Evolutionary conservation across 495 filamentous ascomycete species (phyloP).

Genomic region (Penicillium manginii): DNA sequence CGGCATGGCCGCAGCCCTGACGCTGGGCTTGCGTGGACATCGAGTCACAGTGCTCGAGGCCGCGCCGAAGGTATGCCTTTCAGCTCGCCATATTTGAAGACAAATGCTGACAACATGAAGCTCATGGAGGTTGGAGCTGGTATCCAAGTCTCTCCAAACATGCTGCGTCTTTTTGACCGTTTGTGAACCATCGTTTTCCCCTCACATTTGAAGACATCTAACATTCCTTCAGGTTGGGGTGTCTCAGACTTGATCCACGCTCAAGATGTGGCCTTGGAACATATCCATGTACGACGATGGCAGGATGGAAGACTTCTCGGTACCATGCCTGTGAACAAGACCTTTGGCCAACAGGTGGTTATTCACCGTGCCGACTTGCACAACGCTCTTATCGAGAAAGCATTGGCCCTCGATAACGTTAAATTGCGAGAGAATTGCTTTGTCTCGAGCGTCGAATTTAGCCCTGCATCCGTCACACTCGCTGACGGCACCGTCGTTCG

Average conservation of each 20-base stretch:
- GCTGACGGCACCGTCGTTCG: conserved; percentile 36
- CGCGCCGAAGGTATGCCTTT: conserved; percentile 35
- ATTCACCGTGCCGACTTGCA: conserved; percentile 52
- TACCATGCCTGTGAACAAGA: conserved; percentile 46
- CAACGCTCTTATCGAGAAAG: conserved; percentile 43
- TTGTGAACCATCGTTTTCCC: conserved; percentile 14
- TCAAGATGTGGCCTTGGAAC: conserved; percentile 43
- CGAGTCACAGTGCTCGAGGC: conserved; percentile 43
- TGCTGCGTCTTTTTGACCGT: conserved; percentile 69
- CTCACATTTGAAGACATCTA: neutral
- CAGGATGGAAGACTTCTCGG: conserved; percentile 42
- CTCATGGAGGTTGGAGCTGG: conserved; percentile 72
- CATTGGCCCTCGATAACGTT: conserved; percentile 40
- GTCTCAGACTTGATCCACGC: conserved; percentile 44
- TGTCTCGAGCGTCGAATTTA: conserved; percentile 38
- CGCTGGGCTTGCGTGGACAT: conserved; percentile 57
- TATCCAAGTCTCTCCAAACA: conserved; percentile 80
- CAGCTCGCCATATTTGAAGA: neutral
- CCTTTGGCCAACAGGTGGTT: conserved; percentile 45
- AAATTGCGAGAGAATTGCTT: conserved; percentile 38
- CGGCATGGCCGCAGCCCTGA: conserved; percentile 66
- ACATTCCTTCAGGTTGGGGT: conserved; percentile 40
- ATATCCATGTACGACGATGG: conserved; percentile 50
- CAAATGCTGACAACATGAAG: conserved; percentile 22
- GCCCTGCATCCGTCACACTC: conserved; percentile 37